phyloP scores from a whole-genome alignment of 805 yeast species.

The Wickerhamiella shivajii region DNA sequence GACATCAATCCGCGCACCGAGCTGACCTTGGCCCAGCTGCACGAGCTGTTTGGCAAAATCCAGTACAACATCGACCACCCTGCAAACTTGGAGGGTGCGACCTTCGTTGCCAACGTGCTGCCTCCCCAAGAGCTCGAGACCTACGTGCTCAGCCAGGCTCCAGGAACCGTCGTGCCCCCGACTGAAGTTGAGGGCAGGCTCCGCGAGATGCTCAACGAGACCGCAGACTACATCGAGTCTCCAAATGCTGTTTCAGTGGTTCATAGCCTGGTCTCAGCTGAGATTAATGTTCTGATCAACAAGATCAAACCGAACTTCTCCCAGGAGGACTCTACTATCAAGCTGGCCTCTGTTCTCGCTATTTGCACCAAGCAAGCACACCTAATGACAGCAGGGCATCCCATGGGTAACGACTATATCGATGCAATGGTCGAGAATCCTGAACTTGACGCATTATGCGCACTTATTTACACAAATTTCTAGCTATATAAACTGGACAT shows the following conservation, averaged over 20 bases:
- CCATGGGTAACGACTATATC: slow-evolving; percentile 30
- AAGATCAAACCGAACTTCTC: slow-evolving; percentile 19
- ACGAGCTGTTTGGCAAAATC: slow-evolving; percentile 23
- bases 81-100: slow-evolving; percentile 10
- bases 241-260: slow-evolving; percentile 28
- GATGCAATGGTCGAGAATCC: slow-evolving; percentile 36
- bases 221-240: slow-evolving; percentile 29
- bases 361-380: slow-evolving; percentile 51
- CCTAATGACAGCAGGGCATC: slow-evolving; percentile 34
- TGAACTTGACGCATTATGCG: slow-evolving; percentile 75
- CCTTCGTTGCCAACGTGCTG: slow-evolving; percentile 27
- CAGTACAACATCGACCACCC: slow-evolving; percentile 26
- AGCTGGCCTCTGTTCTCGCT: slow-evolving; percentile 59
- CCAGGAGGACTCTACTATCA: slow-evolving; percentile 25
- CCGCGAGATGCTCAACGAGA: slow-evolving; percentile 30
- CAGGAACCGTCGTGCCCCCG: slow-evolving; percentile 12
- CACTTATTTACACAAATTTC: slow-evolving; percentile 77
- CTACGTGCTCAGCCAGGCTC: slow-evolving; percentile 39
- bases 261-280: slow-evolving; percentile 29
- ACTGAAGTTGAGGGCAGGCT: slow-evolving; percentile 18
- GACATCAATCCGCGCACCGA: slow-evolving; percentile 60
- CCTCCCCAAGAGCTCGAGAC: slow-evolving; percentile 41
- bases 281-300: slow-evolving; percentile 34
- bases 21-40: slow-evolving; percentile 45
- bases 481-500: too few species aligned